Conservation (phyloP, 75 land plant genomes). For the Picea glauca region DNA sequence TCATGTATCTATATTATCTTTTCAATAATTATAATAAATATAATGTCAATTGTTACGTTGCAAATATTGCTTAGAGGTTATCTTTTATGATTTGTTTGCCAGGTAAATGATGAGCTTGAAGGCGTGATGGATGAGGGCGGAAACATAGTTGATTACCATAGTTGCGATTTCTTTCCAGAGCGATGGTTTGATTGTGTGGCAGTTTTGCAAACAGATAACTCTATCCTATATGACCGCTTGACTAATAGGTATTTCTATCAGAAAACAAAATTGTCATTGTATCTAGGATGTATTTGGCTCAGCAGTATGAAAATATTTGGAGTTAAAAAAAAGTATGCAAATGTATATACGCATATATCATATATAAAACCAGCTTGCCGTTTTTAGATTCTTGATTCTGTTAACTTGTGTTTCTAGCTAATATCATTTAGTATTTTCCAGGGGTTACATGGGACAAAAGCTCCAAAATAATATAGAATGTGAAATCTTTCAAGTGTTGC, state of each 20-base stretch:
- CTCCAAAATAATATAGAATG: conserved; percentile 90
- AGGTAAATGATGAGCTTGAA: conserved; percentile 94
- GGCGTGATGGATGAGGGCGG: conserved; percentile 85
- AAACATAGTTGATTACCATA: conserved; percentile 84
- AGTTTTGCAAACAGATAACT: conserved; percentile 89
- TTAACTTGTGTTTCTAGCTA: too few relatives aligned
- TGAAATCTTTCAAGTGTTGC: conserved; percentile 86
- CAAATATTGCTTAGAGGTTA: background rate
- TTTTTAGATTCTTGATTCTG: too few relatives aligned
- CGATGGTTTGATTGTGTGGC: conserved; percentile 91
- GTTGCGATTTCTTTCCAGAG: conserved; percentile 92
- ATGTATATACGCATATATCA: background rate
- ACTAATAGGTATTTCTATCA: conserved; percentile 45
- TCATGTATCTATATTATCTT: too few relatives aligned
- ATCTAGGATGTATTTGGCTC: conserved; percentile 5
- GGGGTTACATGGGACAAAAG: conserved; percentile 79
- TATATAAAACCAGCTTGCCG: too few relatives aligned
- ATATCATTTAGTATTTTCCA: conserved; percentile 12
- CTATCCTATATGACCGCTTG: conserved; percentile 82
- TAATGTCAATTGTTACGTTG: background rate
- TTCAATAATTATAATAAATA: background rate
- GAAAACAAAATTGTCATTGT: background rate
- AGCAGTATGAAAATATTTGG: background rate
- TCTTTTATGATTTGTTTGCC: background rate
- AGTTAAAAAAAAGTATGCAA: background rate